Evolutionary conservation across 1,139 yeast species (phyloP).

Genomic region (Lizanozyma gosingica): DNA sequence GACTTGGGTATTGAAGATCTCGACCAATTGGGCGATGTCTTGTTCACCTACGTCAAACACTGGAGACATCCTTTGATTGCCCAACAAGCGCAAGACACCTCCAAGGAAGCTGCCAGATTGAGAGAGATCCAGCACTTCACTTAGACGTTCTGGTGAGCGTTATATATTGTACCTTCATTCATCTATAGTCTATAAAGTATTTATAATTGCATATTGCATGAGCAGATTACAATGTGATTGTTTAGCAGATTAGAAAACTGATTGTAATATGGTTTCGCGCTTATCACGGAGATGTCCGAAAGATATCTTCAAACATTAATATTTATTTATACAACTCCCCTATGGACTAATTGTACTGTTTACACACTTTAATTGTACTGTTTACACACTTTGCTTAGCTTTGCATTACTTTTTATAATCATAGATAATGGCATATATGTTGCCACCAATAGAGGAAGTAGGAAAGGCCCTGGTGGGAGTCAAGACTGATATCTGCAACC

Average conservation of each 20-base stretch:
- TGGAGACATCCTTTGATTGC: conserved; percentile 40
- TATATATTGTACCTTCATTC: conserved; percentile 2
- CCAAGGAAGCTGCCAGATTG: conserved; percentile 34
- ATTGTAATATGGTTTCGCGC: no score
- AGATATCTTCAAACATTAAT: no score
- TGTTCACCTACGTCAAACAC: conserved; percentile 55
- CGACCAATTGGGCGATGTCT: conserved; percentile 58
- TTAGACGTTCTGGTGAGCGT: conserved; percentile 7
- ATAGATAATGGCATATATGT: conserved; percentile 9
- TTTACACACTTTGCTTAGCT: no score
- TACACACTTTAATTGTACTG: no score
- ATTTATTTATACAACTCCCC: no score
- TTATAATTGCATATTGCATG: not conserved
- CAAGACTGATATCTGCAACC: conserved; percentile 34
- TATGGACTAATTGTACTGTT: no score
- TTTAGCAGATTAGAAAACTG: no score
- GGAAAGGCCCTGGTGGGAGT: conserved; percentile 10
- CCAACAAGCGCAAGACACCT: conserved; percentile 36
- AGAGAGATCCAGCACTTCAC: conserved; percentile 41
- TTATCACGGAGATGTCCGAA: no score
- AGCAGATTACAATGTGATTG: not conserved
- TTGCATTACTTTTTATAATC: no score
- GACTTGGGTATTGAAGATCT: conserved; percentile 66
- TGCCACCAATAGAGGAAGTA: conserved; percentile 18
- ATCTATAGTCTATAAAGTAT: not conserved